Percentiles rank a stretch among this genome's conserved stretches.
Conservation (phyloP, 345 rosid genomes). For the Leavenworthia alabamica region DNA sequence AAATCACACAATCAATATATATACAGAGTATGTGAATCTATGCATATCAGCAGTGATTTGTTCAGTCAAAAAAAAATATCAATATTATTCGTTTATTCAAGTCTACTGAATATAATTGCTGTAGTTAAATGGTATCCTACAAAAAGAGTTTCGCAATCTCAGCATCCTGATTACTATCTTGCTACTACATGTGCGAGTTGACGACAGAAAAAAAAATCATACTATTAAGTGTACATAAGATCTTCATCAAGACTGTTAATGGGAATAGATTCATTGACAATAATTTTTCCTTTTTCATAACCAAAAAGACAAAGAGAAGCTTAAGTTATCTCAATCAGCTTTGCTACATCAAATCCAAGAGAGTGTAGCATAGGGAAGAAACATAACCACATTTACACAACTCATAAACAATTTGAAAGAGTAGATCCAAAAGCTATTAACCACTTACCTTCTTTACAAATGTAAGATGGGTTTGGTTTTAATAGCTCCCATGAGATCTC, state of each 20-base stretch:
- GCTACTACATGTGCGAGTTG: no score
- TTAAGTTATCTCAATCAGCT: not conserved
- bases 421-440: conserved; percentile 18
- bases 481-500: conserved; percentile 79
- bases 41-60: no score
- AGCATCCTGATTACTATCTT: no score
- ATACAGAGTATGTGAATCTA: no score
- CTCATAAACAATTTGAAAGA: conserved; percentile 14
- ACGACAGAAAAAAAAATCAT: no score
- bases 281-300: not conserved
- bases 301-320: not conserved
- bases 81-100: no score
- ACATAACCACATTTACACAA: conserved; percentile 16
- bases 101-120: no score
- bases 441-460: conserved; percentile 10
- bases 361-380: not conserved
- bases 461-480: conserved; percentile 17
- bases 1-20: no score
- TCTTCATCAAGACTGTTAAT: not conserved
- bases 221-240: no score
- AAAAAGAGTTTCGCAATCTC: no score
- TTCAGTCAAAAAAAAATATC: no score
- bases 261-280: not conserved
- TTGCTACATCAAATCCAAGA: conserved; percentile 10
- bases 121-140: no score